Evolutionary conservation across 371 early-diverging fungal genomes (phyloP).

Genomic region (Haplosporangium sp.): DNA sequence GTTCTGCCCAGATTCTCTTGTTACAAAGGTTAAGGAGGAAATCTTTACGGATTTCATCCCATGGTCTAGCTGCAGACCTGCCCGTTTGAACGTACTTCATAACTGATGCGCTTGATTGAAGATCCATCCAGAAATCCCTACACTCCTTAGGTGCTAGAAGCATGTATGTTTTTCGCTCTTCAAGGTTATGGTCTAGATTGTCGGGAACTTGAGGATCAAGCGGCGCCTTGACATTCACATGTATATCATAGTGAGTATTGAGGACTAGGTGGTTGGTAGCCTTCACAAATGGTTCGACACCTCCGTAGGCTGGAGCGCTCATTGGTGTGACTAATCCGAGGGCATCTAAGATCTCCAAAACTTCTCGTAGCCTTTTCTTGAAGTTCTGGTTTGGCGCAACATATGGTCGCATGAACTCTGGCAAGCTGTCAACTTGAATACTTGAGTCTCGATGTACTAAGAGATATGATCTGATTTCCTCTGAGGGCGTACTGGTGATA

Average conservation of each 20-base stretch:
- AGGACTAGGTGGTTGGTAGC: slow-evolving; percentile 40
- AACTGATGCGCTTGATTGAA: slow-evolving; percentile 31
- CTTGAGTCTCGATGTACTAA: slow-evolving; percentile 20
- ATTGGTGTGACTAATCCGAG: slow-evolving; percentile 41
- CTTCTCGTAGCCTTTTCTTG: slow-evolving; percentile 42
- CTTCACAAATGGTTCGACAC: not conserved
- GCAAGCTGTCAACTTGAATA: slow-evolving; percentile 16
- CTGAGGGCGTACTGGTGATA: slow-evolving; percentile 13
- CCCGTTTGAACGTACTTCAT: slow-evolving; percentile 12
- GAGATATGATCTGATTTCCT: slow-evolving; percentile 19
- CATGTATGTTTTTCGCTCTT: slow-evolving; percentile 25
- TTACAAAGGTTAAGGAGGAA: slow-evolving; percentile 46
- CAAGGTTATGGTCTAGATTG: slow-evolving; percentile 19
- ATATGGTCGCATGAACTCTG: slow-evolving; percentile 10
- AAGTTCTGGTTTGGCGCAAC: slow-evolving; percentile 23
- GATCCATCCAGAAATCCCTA: slow-evolving; percentile 47
- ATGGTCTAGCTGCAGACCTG: slow-evolving; percentile 12
- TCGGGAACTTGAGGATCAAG: slow-evolving; percentile 28
- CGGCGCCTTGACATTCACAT: slow-evolving; percentile 29
- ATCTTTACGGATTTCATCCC: slow-evolving; percentile 30
- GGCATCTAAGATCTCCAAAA: slow-evolving; percentile 44
- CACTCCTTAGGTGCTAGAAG: slow-evolving; percentile 24
- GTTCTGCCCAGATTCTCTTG: slow-evolving; percentile 42
- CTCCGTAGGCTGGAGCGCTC: not conserved
- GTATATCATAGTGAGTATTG: slow-evolving; percentile 39